Evolutionary conservation across 352 stramenopile species (phyloP), one percentile per base, ranked within the genome.

Genomic region (Globisporangium middletonii): DNA sequence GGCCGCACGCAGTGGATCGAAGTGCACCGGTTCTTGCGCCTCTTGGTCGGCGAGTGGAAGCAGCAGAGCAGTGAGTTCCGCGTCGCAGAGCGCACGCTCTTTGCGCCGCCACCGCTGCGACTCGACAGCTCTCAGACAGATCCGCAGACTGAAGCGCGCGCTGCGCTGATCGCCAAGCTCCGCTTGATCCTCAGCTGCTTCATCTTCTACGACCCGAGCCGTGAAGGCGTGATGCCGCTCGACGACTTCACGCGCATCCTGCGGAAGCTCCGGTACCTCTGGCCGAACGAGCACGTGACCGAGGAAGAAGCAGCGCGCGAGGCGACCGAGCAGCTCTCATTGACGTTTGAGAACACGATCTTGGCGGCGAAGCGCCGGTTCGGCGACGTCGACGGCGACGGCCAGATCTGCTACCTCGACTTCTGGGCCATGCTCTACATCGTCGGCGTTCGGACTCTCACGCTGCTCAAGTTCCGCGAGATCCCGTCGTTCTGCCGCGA

Each of bases 401-500:
- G 78, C 2, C 61, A 74, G 27, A 68, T 92, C 1, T 90, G 81
- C 48, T 94, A 94, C 55, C 60, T 94, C 23, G 83, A 94, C 51
- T 89, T 94, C 38, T 94, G 83, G 77, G 79, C 73, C 0, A 88
- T 94, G 75, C 62, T 94, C 0, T 94, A 94, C 53, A 77, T 94
- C 37, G 71, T 90, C 0, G 76, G 73, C 0, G 55, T 90, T 15
- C 86, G 76, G 13, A 81, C 75, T 7, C 63, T 65, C 4, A 58
- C 58, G 16, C 62, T 90, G 38, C 69, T 90, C 46, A 73, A 75
- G 52, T 86, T 92, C 62, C 67, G 72, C 6, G 75, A 90, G 35
- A 80, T 94, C 4, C 77, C 77, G 18, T 83, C 71, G 0, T 92
- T 92, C 53, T 90, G 81, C 46, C 70, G 69, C 0, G 74, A 88